These are phyloP conservation scores for Clitopilus passeckerianus DNA, from an alignment of 768 basidiomycete species.

Conservation along the genomic window DNA sequence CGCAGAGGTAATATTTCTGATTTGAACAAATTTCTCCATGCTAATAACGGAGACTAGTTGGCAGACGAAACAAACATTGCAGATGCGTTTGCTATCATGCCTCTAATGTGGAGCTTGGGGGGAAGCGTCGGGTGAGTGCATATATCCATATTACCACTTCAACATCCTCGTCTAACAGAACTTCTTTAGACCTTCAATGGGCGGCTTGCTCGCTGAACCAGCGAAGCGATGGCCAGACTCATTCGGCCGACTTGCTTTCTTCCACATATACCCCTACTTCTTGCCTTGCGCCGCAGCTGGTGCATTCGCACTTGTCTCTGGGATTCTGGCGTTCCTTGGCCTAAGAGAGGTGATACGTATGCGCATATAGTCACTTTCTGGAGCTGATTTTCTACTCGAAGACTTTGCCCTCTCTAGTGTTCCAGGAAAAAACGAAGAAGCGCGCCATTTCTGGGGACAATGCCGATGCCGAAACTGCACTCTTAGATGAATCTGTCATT, in stretches of 20 bases:
- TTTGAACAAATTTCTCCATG: not conserved
- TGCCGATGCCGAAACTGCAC: not conserved
- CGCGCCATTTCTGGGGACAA: not conserved
- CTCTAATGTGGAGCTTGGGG: conserved; percentile 22
- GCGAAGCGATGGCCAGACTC: conserved; percentile 22
- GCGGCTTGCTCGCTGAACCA: conserved; percentile 26
- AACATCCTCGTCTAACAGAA: not conserved
- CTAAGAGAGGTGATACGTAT: conserved; percentile 19
- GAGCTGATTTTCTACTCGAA: conserved; percentile 6
- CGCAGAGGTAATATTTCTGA: conserved; percentile 9
- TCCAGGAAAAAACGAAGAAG: conserved; percentile 7
- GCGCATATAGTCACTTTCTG: not conserved
- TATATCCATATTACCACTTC: not conserved
- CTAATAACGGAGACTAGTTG: conserved; percentile 10
- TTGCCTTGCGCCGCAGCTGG: conserved; percentile 21
- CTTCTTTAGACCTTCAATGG: conserved; percentile 16
- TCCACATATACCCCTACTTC: conserved; percentile 28
- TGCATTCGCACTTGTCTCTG: conserved; percentile 13
- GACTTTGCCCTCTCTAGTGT: conserved; percentile 26
- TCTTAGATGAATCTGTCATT: not conserved
- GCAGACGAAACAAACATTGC: conserved; percentile 22
- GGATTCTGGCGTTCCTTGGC: conserved; percentile 14
- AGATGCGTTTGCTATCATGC: conserved; percentile 21
- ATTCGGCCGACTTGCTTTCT: conserved; percentile 21
- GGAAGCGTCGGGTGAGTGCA: conserved; percentile 17